Conservation (phyloP, 495 filamentous ascomycete genomes). For the Choiromyces venosus region DNA sequence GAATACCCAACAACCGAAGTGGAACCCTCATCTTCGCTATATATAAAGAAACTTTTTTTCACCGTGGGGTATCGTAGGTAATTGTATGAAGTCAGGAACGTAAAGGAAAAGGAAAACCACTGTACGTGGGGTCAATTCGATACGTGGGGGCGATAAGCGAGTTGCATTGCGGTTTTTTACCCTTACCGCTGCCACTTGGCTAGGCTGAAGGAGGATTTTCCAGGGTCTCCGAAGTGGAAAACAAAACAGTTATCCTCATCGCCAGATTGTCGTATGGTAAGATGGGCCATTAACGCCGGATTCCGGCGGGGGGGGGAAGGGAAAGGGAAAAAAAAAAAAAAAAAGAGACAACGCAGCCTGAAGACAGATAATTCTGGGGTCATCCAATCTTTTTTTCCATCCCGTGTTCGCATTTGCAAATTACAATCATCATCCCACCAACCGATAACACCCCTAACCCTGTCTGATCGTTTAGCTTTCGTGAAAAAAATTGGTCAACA, state of each 20-base stretch:
- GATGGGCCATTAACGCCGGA: background rate
- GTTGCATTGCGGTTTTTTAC: too few relatives aligned
- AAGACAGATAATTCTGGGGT: background rate
- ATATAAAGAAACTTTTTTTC: background rate
- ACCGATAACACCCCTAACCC: background rate
- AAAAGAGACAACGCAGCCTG: background rate
- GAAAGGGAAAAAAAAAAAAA: background rate
- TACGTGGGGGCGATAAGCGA: background rate
- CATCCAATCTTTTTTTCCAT: background rate
- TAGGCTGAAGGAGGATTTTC: background rate
- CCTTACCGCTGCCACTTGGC: background rate
- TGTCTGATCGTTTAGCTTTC: background rate
- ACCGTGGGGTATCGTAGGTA: background rate
- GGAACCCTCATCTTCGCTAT: background rate
- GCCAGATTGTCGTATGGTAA: background rate
- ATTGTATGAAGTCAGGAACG: background rate
- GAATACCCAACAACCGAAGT: background rate
- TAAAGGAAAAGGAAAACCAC: background rate
- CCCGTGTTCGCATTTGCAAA: background rate
- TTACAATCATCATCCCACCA: background rate
- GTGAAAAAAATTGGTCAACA: background rate
- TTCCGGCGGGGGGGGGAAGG: background rate
- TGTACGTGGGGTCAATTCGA: background rate
- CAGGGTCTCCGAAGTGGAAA: background rate
- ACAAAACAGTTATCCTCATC: background rate